phyloP scores from a whole-genome alignment of 2,329 filamentous ascomycete genomes.

The Xylaria sp. region DNA sequence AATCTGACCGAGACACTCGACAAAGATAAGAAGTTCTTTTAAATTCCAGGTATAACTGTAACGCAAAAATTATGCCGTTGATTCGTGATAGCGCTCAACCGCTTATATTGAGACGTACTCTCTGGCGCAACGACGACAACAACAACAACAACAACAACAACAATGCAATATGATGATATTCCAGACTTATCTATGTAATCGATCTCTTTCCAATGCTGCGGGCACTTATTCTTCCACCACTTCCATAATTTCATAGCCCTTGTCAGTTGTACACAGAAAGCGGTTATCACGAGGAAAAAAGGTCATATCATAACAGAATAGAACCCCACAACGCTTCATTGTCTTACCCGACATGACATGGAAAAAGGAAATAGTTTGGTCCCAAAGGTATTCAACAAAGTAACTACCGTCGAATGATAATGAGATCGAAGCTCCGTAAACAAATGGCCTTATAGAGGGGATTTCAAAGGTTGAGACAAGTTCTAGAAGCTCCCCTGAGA shows the following conservation, averaged over 20 bases:
- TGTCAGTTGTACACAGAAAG: background rate
- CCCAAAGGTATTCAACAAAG: background rate
- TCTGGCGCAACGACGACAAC: no score
- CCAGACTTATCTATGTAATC: background rate
- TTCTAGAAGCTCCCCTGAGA: background rate
- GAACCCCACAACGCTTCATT: background rate
- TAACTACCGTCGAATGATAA: slow-evolving; percentile 6
- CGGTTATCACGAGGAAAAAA: slow-evolving; percentile 1
- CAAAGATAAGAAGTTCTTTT: no score
- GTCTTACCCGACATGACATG: background rate
- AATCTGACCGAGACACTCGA: no score
- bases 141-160: background rate
- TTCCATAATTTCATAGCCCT: background rate
- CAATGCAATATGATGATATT: background rate
- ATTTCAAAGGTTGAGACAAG: background rate
- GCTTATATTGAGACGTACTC: no score
- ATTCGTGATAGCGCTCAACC: no score
- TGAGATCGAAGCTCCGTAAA: background rate
- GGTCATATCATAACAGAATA: no score
- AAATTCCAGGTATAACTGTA: no score
- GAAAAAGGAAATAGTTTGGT: background rate
- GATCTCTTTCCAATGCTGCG: background rate
- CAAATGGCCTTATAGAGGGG: background rate
- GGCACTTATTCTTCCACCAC: background rate
- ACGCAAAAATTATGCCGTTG: no score